phyloP scores from a whole-genome alignment of 2,329 filamentous ascomycete genomes.

The Fusarium sp. region DNA sequence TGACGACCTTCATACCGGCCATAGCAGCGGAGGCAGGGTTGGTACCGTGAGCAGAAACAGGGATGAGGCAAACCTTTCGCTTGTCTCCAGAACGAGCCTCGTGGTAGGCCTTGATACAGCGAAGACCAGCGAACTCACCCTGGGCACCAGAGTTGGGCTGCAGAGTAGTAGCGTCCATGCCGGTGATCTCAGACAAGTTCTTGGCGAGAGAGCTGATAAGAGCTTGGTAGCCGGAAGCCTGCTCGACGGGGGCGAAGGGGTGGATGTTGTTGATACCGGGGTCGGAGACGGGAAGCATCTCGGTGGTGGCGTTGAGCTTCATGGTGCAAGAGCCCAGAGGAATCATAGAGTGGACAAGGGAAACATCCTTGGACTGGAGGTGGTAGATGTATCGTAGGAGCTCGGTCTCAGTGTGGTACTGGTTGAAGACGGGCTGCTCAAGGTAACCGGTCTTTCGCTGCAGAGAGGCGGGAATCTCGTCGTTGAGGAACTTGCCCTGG shows the following conservation, averaged over 20 bases:
- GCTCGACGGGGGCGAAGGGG: slow-evolving; percentile 78
- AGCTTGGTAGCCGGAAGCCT: slow-evolving; percentile 76
- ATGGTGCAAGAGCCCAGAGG: slow-evolving; percentile 97
- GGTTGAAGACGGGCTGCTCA: slow-evolving; percentile 94
- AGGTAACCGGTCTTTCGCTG: slow-evolving; percentile 81
- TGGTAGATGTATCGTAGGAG: slow-evolving; percentile 93
- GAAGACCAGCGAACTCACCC: slow-evolving; percentile 91
- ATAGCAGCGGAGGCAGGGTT: slow-evolving; percentile 96
- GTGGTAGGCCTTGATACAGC: slow-evolving; percentile 87
- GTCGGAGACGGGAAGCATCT: slow-evolving; percentile 82
- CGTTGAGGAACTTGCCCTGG: slow-evolving; percentile 54
- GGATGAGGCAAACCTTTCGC: slow-evolving; percentile 92
- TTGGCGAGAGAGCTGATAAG: slow-evolving; percentile 80
- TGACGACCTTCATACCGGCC: slow-evolving; percentile 94
- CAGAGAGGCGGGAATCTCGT: slow-evolving; percentile 68
- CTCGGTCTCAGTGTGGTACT: slow-evolving; percentile 94
- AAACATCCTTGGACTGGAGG: slow-evolving; percentile 93
- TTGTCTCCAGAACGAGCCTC: slow-evolving; percentile 70
- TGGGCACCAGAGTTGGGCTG: slow-evolving; percentile 97
- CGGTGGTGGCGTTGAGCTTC: slow-evolving; percentile 95
- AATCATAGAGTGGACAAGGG: slow-evolving; percentile 96
- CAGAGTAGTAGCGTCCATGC: slow-evolving; percentile 87
- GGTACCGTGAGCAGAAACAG: slow-evolving; percentile 94
- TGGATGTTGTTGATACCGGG: slow-evolving; percentile 73
- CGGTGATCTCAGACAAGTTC: slow-evolving; percentile 86